Evolutionary conservation across 768 basidiomycete species (phyloP).

Genomic region (Kwoniella bestiolae): DNA sequence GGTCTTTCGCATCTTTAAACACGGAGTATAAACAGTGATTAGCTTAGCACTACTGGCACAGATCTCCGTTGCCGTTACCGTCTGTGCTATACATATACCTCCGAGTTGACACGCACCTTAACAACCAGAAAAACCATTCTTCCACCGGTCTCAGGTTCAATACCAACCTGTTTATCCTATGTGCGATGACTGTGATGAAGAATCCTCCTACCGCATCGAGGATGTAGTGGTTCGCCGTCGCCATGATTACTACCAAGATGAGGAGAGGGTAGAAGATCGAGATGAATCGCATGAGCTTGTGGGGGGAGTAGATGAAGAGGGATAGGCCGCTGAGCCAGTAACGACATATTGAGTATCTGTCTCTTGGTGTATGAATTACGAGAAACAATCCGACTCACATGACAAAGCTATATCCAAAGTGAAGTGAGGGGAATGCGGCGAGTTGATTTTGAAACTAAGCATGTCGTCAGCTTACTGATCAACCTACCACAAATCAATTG

Average conservation of each 20-base stretch:
- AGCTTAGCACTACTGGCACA: no score
- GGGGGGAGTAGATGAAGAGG: constrained; percentile 45
- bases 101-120: constrained; percentile 25
- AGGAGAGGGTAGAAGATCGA: constrained; percentile 43
- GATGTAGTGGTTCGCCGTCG: constrained; percentile 49
- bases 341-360: neutral
- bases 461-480: neutral
- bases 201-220: constrained; percentile 49
- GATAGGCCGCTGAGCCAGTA: constrained; percentile 36
- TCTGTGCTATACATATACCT: no score
- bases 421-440: constrained; percentile 48
- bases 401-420: constrained; percentile 36
- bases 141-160: constrained; percentile 49
- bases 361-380: neutral
- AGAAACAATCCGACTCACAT: constrained; percentile 30
- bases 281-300: constrained; percentile 27
- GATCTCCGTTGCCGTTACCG: no score
- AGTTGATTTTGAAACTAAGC: constrained; percentile 50
- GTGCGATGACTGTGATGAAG: constrained; percentile 44
- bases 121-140: constrained; percentile 50
- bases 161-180: constrained; percentile 36
- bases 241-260: constrained; percentile 51
- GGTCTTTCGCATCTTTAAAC: constrained; percentile 40
- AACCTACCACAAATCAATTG: neutral
- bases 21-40: neutral